phyloP scores from a whole-genome alignment of 371 early-diverging fungal species.

The Mortierella sp. region DNA sequence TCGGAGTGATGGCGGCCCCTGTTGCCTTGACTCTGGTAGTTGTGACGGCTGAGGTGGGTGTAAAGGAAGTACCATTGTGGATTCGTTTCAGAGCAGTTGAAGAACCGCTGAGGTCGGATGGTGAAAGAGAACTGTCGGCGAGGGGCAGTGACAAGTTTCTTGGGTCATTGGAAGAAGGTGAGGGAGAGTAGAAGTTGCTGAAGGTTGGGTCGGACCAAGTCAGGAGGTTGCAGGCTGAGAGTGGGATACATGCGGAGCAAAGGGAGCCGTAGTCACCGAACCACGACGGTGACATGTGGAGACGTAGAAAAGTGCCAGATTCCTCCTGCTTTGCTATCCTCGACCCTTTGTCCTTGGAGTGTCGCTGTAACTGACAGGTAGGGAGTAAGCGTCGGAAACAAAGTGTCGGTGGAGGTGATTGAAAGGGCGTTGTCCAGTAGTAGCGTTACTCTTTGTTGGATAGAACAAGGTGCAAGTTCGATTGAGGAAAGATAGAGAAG shows the following conservation, averaged over 20 bases:
- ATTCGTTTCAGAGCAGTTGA: not conserved
- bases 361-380: not conserved
- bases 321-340: not conserved
- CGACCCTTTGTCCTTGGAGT: not conserved
- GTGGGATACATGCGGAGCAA: conserved; percentile 24
- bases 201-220: not conserved
- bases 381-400: not conserved
- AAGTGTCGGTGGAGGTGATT: not conserved
- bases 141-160: not conserved
- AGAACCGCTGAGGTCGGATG: not conserved
- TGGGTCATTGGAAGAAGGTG: not conserved
- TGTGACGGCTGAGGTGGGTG: not conserved
- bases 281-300: conserved; percentile 17
- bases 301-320: not conserved
- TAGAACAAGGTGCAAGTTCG: not conserved
- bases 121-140: not conserved
- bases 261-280: conserved; percentile 30
- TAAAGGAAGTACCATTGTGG: not conserved
- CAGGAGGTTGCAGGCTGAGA: conserved; percentile 36
- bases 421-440: not conserved
- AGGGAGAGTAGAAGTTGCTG: not conserved
- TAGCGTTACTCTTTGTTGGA: not conserved
- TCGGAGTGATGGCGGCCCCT: too few species aligned
- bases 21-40: not conserved
- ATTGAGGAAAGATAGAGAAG: not conserved